These are phyloP conservation scores for Fusarium pilosicola DNA, from an alignment of 2,329 filamentous ascomycete genomes.

Conservation along the genomic window DNA sequence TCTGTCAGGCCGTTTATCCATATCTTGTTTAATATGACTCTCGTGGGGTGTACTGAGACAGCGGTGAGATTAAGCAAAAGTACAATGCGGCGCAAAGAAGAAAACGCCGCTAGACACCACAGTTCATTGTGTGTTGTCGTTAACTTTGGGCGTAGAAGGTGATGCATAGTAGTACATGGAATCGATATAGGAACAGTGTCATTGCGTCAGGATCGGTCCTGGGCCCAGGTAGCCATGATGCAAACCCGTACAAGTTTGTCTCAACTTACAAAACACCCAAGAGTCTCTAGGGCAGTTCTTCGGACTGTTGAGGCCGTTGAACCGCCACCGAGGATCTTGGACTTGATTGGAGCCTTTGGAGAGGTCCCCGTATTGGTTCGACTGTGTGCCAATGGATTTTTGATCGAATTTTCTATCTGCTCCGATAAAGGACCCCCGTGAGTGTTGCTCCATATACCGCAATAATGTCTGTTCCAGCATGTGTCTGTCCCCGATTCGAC, in stretches of 20 bases:
- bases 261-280: not conserved
- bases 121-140: not conserved
- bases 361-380: not conserved
- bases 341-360: not conserved
- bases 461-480: not conserved
- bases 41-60: slow-evolving; percentile 8
- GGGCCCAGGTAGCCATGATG: not conserved
- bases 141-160: not conserved
- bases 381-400: not conserved
- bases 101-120: not conserved
- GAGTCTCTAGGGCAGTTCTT: not conserved
- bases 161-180: not conserved
- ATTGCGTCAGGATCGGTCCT: not conserved
- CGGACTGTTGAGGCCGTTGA: not conserved
- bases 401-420: not conserved
- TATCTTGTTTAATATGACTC: not conserved
- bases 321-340: not conserved
- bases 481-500: not conserved
- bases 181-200: not conserved
- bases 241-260: not conserved
- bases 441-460: not conserved
- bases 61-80: slow-evolving; percentile 12
- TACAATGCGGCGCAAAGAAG: slow-evolving; percentile 15
- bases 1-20: not conserved
- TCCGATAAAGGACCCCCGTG: not conserved